Base-by-base conservation (phyloP, 1,284 basidiomycete species). In the Termitomyces sp. region DNA sequence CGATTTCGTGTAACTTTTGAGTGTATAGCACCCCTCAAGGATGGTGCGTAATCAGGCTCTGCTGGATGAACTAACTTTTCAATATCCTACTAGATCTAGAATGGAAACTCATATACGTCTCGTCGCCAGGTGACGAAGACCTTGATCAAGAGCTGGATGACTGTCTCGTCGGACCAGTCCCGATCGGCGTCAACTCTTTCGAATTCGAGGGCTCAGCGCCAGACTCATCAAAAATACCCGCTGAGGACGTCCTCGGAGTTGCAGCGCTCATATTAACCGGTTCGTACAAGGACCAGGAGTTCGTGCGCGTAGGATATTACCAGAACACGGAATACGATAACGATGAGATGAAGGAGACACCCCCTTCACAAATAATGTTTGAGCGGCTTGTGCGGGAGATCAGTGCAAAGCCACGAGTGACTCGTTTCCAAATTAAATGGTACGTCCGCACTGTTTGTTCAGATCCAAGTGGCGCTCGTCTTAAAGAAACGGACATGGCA, bases 261-360 rank as follows among this genome's bases (percentile, higher is more conserved):
- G 90, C 93, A 0, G 93, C 94, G 2, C 84, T 96, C 65, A 92
- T 96, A 65, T 79, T 94, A 61, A 93, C 94, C n/a, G 89, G 90
- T 50, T 84, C 90, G 52, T 90, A 96, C 71, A 84, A 84, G 33
- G 94, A 96, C 52, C 94, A 97, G 66, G 96, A 99, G 70, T 99
- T 99, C 70, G 96, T 99, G 38, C 85, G 96, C 40, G 95, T 99
- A 19, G 96, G 97, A 5, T 99, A 99, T 73, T 99, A 99, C 70
- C 97, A 99, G 72, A 97, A 98, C 69, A 98, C 95, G 47, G 95
- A 98, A 68, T 98, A 98, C 69, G 94, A 98, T 69, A 90, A 90
- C 61, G 91, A 95, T 59, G 92, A 92, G 72, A 85, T 94, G 82
- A 89, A 84, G 67, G 81, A 84, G 65, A 80, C 76, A 15, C 87